Evolutionary conservation across 2,329 filamentous ascomycete species (phyloP), one percentile per base, ranked within the genome.

Genomic region (Aspergillus ochraceoroseus): DNA sequence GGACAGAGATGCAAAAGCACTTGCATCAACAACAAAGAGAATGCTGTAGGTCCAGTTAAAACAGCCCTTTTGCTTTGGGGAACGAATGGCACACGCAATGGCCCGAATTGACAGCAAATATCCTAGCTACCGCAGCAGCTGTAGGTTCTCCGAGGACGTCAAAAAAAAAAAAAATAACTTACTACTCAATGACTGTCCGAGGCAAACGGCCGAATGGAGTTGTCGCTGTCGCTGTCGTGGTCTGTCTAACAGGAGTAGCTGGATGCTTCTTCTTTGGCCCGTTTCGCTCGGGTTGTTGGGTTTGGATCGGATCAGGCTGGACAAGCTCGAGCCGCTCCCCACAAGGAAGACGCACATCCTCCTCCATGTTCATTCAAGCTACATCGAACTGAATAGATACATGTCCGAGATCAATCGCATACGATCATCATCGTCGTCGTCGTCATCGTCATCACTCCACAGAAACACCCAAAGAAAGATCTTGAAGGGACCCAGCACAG

Each of bases 1-100:
- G 22, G 65, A 48, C 32, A 72, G 51, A 15, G 70, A 73, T 11
- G 70, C 68, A 52, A 73, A 73, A 14, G 58, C 61, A 48, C 70
- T 69, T 31, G 69, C 60, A 53, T 73, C 70, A 22, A 62, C 69
- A 19, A 56, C 52, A 55, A 68, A 70, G 32, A 73, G 59, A 46
- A 73, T 71, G 46, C 70, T 73, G 51, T 35, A 36, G 18, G 31
- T 32, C 36, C 34, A 14, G 52, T 59, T 50, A 58, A 55, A 45
- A 50, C 26, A 30, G 29, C 17, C 36, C 28, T 25, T 31, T 18
- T 3, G 11, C 27, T 20, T 18, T 9, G n/a, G 18, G 17, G 25
- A 20, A n/a, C 15, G n/a, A 27, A 23, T 27, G 20, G 31, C 13
- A 41, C 29, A 26, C 26, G 27, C 11, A 11, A 38, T 25, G 25